phyloP scores from a whole-genome alignment of 1,139 yeast species.

The Nakaseomyces nivariensis region DNA sequence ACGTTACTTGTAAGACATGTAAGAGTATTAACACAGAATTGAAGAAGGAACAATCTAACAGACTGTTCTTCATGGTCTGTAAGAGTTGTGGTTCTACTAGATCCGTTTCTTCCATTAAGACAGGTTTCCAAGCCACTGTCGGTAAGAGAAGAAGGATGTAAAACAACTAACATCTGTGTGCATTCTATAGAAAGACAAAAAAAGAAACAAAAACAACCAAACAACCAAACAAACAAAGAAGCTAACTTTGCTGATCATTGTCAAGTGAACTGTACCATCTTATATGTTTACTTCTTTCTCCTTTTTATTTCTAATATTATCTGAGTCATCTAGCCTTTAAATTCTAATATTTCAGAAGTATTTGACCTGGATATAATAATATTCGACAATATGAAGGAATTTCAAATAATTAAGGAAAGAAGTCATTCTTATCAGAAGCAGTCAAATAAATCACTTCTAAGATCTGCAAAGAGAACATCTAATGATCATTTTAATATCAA shows the following conservation, averaged over 20 bases:
- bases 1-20: constrained; percentile 97
- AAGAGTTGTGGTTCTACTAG: constrained; percentile 97
- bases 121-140: constrained; percentile 98
- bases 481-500: constrained; percentile 1
- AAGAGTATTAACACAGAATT: constrained; percentile 94
- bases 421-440: too few relatives aligned
- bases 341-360: too few relatives aligned
- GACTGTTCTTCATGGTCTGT: constrained; percentile 96
- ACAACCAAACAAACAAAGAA: neutral
- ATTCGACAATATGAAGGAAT: too few relatives aligned
- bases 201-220: neutral
- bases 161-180: neutral
- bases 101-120: constrained; percentile 93
- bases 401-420: too few relatives aligned
- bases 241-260: neutral
- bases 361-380: too few relatives aligned
- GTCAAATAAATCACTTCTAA: neutral
- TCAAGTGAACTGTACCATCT: too few relatives aligned
- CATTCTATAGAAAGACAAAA: constrained; percentile 1
- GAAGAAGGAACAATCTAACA: constrained; percentile 89
- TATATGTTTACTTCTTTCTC: too few relatives aligned
- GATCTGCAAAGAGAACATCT: neutral
- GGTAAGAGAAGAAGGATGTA: constrained; percentile 30
- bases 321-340: too few relatives aligned
- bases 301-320: too few relatives aligned